These are phyloP conservation scores for Kentomonas sorsogonicus DNA, from an alignment of 208 protist genomes.

Conservation along the genomic window DNA sequence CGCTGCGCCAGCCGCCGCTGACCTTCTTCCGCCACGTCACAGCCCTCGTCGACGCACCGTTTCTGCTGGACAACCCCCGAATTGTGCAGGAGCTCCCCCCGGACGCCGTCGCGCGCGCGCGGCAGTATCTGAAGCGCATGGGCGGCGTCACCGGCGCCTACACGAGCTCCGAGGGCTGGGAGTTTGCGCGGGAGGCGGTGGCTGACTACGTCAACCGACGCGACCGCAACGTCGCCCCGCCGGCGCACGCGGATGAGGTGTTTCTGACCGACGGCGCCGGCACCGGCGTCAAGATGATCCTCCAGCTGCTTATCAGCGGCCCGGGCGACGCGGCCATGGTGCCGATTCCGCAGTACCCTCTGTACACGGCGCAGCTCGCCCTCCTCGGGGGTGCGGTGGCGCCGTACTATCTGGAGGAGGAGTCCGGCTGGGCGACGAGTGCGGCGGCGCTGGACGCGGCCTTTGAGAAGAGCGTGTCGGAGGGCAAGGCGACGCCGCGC, in stretches of 20 bases:
- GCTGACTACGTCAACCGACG: slow-evolving; percentile 92
- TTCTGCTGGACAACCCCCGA: slow-evolving; percentile 51
- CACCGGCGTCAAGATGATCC: slow-evolving; percentile 78
- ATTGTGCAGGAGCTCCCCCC: slow-evolving; percentile 55
- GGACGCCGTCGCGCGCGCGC: slow-evolving; percentile 90
- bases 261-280: slow-evolving; percentile 98
- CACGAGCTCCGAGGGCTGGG: slow-evolving; percentile 91
- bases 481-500: slow-evolving; percentile 71
- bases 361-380: slow-evolving; percentile 97
- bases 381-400: slow-evolving; percentile 88
- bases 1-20: slow-evolving; percentile 93
- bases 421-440: slow-evolving; percentile 84
- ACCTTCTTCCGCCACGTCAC: slow-evolving; percentile 95
- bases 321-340: slow-evolving; percentile 88
- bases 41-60: slow-evolving; percentile 67
- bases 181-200: slow-evolving; percentile 85
- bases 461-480: slow-evolving; percentile 43
- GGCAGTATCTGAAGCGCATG: slow-evolving; percentile 57
- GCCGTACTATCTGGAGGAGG: slow-evolving; percentile 94
- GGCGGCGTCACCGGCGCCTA: slow-evolving; percentile 92
- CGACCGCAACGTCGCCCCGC: slow-evolving; percentile 72
- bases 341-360: slow-evolving; percentile 99
- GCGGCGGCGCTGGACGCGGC: slow-evolving; percentile 55
- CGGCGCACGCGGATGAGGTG: slow-evolving; percentile 35
- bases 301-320: slow-evolving; percentile 81